Evolutionary conservation across 495 filamentous ascomycete genomes (phyloP), one percentile per base, ranked within the genome.

Genomic region (Penicillium malachiteum): DNA sequence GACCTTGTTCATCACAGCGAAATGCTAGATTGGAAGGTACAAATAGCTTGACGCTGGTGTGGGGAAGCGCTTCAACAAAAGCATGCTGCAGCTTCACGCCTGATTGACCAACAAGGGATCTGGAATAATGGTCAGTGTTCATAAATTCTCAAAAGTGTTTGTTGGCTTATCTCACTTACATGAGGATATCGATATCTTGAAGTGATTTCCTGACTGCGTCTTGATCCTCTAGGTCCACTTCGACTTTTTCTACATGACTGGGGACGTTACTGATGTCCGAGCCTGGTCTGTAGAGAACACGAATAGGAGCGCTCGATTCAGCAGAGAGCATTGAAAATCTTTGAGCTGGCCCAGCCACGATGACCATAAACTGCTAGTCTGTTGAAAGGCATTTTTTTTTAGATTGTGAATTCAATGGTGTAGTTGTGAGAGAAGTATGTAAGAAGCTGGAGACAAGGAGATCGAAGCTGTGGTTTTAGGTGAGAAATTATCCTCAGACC

Each of bases 321-420:
- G 50, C 46, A 4, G n/a, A 67, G 57, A 30, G 60, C 57, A 13
- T 30, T 35, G 21, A 61, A 51, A 32, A 67, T 52, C 10, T 21
- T 37, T 10, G 64, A 67, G 50, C 64, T 54, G 31, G 37, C 60
- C 40, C 47, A 67, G 14, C 64, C 64, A 12, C 60, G 60, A 51
- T 67, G 64, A 18, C 52, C 60, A 31, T 67, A 67, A 30, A 67
- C 55, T 31, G 63, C 63, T 17, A 65, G 52, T 21, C 63, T 56
- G 45, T 65, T 65, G 37, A 55, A 65, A 11, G 52, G 7, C 62
- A 65, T 65, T 1, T 1, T 37, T 34, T 3, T 9, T 3, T 37
- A 5, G 12, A 37, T 37, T 37, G 21, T 26, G 1, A 4, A 26
- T 26, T 26, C 4, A 26, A 4, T 26, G 21, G 4, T 2, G 21